phyloP scores from a whole-genome alignment of 495 filamentous ascomycete species.

The Pseudevernia furfuracea region DNA sequence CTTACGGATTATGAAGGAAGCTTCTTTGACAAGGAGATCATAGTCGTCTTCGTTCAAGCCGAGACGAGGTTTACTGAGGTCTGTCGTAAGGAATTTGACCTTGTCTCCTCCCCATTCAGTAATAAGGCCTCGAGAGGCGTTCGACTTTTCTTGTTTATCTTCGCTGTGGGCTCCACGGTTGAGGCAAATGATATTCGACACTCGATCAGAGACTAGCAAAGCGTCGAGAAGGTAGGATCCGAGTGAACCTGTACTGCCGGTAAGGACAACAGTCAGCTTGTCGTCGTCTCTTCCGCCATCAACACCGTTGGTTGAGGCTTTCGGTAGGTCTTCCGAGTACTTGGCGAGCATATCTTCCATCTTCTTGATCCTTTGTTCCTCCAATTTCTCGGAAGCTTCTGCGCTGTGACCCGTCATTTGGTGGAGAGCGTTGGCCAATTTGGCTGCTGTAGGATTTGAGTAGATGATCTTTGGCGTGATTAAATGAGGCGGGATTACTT shows the following conservation, averaged over 20 bases:
- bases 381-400: background rate
- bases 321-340: constrained; percentile 11
- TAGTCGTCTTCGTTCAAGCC: constrained; percentile 26
- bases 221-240: constrained; percentile 49
- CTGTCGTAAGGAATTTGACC: constrained; percentile 19
- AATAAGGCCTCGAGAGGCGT: background rate
- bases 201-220: constrained; percentile 31
- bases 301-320: background rate
- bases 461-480: background rate
- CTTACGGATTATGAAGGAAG: constrained; percentile 29
- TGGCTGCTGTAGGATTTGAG: constrained; percentile 3
- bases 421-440: background rate
- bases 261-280: background rate
- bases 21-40: constrained; percentile 14
- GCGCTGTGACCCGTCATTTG: background rate
- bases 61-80: constrained; percentile 28
- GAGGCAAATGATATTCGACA: constrained; percentile 48
- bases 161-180: constrained; percentile 35
- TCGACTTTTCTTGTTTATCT: constrained; percentile 1
- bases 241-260: constrained; percentile 24
- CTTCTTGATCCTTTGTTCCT: constrained; percentile 3
- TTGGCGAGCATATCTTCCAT: constrained; percentile 7
- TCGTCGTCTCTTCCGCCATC: background rate
- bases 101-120: constrained; percentile 3
- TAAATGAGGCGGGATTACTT: constrained; percentile 7